Evolutionary conservation across 208 protist species (phyloP).

Genomic region (Acanthamoeba healyi): DNA sequence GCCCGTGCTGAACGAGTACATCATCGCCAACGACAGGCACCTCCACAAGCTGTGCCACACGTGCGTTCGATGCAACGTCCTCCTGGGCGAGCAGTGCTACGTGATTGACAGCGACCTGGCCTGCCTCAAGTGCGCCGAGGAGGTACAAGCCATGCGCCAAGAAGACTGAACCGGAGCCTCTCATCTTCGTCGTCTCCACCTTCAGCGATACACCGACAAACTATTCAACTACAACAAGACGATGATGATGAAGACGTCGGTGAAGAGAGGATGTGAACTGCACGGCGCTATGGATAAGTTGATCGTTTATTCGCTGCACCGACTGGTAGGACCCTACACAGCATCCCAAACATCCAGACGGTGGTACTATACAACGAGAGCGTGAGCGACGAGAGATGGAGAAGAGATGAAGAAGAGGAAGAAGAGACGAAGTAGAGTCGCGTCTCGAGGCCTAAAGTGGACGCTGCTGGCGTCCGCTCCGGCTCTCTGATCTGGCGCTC

Average conservation of each 20-base stretch:
- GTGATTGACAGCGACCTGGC: background rate
- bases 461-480: too few species aligned
- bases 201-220: background rate
- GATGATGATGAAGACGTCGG: background rate
- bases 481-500: too few species aligned
- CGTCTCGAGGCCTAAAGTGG: too few species aligned
- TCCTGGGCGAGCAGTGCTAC: background rate
- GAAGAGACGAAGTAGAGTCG: background rate
- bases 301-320: constrained; percentile 54
- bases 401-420: background rate
- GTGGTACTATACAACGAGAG: constrained; percentile 49
- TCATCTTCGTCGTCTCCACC: background rate
- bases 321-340: constrained; percentile 40
- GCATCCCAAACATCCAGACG: background rate
- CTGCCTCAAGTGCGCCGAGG: constrained; percentile 37
- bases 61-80: background rate
- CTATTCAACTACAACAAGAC: background rate
- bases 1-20: background rate
- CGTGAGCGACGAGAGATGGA: background rate
- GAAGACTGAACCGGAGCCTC: background rate
- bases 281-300: background rate
- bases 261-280: background rate
- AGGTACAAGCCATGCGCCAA: background rate
- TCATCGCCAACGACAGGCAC: background rate
- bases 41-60: background rate